Conservation (phyloP, 345 rosid genomes). For the Rhodomyrtus tomentosa region DNA sequence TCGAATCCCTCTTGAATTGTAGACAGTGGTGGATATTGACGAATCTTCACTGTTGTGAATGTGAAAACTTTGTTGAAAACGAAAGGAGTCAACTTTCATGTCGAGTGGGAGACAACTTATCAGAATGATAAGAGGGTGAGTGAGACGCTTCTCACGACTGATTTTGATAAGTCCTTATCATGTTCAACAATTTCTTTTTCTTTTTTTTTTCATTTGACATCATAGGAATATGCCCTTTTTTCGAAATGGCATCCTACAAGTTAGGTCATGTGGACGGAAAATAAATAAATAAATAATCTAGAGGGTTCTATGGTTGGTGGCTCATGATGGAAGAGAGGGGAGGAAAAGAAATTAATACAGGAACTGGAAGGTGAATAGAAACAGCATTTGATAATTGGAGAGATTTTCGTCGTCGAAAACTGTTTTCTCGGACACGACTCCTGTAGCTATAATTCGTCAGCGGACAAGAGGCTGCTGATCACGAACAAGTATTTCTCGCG, state of each 20-base stretch:
- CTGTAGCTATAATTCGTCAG: background rate
- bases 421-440: background rate
- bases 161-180: conserved; percentile 1
- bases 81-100: background rate
- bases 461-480: background rate
- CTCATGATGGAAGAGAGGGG: background rate
- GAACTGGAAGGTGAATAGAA: background rate
- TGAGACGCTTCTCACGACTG: background rate
- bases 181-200: background rate
- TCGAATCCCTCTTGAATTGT: background rate
- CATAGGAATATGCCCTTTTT: background rate
- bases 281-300: background rate
- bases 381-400: background rate
- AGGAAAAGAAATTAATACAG: background rate
- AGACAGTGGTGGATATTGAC: background rate
- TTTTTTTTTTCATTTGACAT: background rate
- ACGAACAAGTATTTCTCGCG: background rate
- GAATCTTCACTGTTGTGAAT: background rate
- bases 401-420: background rate
- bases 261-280: background rate
- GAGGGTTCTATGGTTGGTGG: background rate
- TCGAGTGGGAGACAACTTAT: conserved; percentile 1
- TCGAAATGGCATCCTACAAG: background rate
- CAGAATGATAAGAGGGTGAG: background rate
- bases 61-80: background rate